Evolutionary conservation across 768 basidiomycete species (phyloP).

Genomic region (Suillus tomentosus): DNA sequence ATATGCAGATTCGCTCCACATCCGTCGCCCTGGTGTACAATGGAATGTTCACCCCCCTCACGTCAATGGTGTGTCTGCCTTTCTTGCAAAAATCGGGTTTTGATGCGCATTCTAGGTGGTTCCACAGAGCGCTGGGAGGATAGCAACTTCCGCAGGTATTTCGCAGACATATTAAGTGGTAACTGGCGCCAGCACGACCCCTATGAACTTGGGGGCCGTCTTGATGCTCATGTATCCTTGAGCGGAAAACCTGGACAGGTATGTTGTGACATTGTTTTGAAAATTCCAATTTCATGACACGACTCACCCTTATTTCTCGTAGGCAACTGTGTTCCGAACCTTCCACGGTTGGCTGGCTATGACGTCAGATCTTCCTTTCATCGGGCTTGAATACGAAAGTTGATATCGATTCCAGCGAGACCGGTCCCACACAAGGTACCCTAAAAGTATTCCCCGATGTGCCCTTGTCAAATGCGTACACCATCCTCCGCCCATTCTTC

Average conservation of each 20-base stretch:
- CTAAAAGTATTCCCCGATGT: conserved; percentile 70
- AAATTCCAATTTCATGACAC: no score
- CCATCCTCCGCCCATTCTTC: conserved; percentile 80
- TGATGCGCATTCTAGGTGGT: conserved; percentile 49
- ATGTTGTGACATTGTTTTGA: conserved; percentile 10
- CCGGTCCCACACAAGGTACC: conserved; percentile 69
- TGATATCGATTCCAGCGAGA: conserved; percentile 45
- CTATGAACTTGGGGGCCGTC: conserved; percentile 59
- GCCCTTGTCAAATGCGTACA: conserved; percentile 66
- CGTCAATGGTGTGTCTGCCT: conserved; percentile 47
- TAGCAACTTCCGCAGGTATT: conserved; percentile 55
- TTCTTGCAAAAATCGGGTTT: neutral
- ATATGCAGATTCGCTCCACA: conserved; percentile 76
- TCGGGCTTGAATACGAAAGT: conserved; percentile 11
- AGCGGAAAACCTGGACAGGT: conserved; percentile 60
- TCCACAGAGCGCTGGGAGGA: conserved; percentile 79
- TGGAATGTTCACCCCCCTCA: conserved; percentile 61
- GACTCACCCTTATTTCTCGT: conserved; percentile 7
- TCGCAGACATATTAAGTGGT: conserved; percentile 59
- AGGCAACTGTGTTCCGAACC: conserved; percentile 56
- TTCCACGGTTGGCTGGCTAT: conserved; percentile 82
- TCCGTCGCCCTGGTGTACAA: conserved; percentile 61
- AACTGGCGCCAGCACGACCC: conserved; percentile 69
- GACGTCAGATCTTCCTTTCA: conserved; percentile 42
- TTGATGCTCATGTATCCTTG: conserved; percentile 62